phyloP scores from a whole-genome alignment of 2,329 filamentous ascomycete species.

The Cordyceps farinosa region DNA sequence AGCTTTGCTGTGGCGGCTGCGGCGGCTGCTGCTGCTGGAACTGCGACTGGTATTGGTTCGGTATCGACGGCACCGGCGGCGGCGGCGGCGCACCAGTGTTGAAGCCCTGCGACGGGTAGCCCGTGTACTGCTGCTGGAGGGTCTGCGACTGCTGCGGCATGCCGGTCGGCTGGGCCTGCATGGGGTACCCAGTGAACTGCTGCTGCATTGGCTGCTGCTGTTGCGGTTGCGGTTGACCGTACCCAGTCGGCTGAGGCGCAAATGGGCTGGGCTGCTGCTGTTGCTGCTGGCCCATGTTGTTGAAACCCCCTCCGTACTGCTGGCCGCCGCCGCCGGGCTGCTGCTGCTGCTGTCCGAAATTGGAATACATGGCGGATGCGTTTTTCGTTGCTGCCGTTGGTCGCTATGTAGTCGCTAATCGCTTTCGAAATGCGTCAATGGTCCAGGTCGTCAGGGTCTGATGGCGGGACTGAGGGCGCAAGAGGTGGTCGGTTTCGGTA shows the following conservation, averaged over 20 bases:
- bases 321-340: conserved; percentile 60
- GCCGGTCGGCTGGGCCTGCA: conserved; percentile 44
- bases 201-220: conserved; percentile 47
- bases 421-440: not conserved
- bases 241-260: conserved; percentile 58
- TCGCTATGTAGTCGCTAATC: not conserved
- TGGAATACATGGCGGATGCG: conserved; percentile 71
- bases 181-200: conserved; percentile 59
- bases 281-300: conserved; percentile 37
- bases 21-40: conserved; percentile 50
- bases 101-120: conserved; percentile 24
- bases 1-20: conserved; percentile 38
- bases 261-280: conserved; percentile 53
- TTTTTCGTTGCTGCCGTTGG: not conserved
- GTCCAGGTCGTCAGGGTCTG: not conserved
- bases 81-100: conserved; percentile 41
- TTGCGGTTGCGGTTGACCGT: conserved; percentile 51
- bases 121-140: conserved; percentile 47
- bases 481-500: not conserved
- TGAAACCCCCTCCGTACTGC: conserved; percentile 51
- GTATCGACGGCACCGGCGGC: conserved; percentile 58
- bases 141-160: conserved; percentile 45
- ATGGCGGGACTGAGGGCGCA: not conserved
- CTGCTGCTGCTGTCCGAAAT: conserved; percentile 72
- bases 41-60: conserved; percentile 58